Conservation (phyloP, 2,329 filamentous ascomycete species). For the Orbilia oligospora region DNA sequence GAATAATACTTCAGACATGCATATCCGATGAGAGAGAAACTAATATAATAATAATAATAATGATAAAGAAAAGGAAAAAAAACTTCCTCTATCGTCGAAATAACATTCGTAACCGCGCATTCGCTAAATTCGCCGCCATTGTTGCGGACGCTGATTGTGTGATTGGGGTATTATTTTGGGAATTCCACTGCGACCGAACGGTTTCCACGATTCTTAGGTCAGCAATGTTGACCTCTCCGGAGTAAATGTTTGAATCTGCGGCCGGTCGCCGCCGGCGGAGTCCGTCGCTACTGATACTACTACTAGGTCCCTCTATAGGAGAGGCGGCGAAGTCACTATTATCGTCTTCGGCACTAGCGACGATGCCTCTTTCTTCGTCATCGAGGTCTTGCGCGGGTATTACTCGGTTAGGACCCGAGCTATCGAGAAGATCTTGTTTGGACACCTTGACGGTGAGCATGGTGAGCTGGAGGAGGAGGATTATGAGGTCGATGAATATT, state of each 20-base stretch:
- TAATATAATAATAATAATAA: neutral
- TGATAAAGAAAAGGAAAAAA: neutral
- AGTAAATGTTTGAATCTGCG: conserved; percentile 56
- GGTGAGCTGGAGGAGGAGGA: conserved; percentile 74
- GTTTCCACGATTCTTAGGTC: conserved; percentile 62
- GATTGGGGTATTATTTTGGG: conserved; percentile 36
- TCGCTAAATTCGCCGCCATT: conserved; percentile 49
- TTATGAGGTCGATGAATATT: conserved; percentile 72
- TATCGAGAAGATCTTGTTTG: conserved; percentile 67
- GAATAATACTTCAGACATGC: conserved; percentile 5
- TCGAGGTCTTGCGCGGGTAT: conserved; percentile 70
- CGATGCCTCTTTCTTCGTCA: conserved; percentile 72
- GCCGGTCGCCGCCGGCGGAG: conserved; percentile 26
- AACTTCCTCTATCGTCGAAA: conserved; percentile 36
- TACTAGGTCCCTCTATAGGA: neutral
- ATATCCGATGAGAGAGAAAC: neutral
- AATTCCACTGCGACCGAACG: conserved; percentile 63
- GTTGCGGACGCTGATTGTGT: conserved; percentile 39
- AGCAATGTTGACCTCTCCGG: conserved; percentile 63
- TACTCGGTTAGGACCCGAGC: conserved; percentile 44
- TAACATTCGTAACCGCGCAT: conserved; percentile 43
- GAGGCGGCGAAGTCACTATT: conserved; percentile 58
- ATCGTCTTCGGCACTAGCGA: conserved; percentile 62
- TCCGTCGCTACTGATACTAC: conserved; percentile 5
- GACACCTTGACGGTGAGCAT: conserved; percentile 76